Conservation (phyloP, 2,329 filamentous ascomycete species). For the Neobulgaria alba region DNA sequence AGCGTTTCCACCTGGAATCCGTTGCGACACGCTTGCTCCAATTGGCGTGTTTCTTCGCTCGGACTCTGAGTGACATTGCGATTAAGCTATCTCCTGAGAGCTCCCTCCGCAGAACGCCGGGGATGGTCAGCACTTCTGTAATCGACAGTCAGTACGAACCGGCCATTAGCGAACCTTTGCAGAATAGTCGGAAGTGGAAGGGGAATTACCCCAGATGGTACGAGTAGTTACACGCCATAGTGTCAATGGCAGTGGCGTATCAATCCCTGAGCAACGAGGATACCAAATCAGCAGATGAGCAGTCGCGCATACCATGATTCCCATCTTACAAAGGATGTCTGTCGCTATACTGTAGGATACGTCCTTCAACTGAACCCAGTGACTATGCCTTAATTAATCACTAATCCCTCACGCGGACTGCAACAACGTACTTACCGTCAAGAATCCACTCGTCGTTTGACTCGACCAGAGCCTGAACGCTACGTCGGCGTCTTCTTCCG, state of each 20-base stretch:
- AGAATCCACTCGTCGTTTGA: not conserved
- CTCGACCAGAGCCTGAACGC: not conserved
- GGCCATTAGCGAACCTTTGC: not conserved
- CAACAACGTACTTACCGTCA: not conserved
- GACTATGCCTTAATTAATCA: not conserved
- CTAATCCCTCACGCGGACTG: not conserved
- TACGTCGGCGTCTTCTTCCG: not conserved
- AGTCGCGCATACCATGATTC: slow-evolving; percentile 1
- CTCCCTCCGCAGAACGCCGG: not conserved
- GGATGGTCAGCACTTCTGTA: not conserved
- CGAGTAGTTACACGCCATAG: slow-evolving; percentile 1
- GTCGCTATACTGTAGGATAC: slow-evolving; percentile 1
- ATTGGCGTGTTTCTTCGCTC: too few relatives aligned
- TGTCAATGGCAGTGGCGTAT: slow-evolving; percentile 1
- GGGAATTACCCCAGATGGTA: not conserved
- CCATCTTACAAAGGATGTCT: not conserved
- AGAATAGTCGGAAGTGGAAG: slow-evolving; percentile 1
- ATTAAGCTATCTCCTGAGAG: too few relatives aligned
- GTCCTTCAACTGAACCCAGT: slow-evolving; percentile 1
- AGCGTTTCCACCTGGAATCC: too few relatives aligned
- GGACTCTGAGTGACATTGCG: too few relatives aligned
- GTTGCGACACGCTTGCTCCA: too few relatives aligned
- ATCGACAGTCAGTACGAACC: not conserved
- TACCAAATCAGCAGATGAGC: slow-evolving; percentile 1
- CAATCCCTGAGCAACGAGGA: slow-evolving; percentile 1